Evolutionary conservation across 1,139 yeast species (phyloP), one percentile per base, ranked within the genome.

Genomic region (Zygoascus hellenicus): DNA sequence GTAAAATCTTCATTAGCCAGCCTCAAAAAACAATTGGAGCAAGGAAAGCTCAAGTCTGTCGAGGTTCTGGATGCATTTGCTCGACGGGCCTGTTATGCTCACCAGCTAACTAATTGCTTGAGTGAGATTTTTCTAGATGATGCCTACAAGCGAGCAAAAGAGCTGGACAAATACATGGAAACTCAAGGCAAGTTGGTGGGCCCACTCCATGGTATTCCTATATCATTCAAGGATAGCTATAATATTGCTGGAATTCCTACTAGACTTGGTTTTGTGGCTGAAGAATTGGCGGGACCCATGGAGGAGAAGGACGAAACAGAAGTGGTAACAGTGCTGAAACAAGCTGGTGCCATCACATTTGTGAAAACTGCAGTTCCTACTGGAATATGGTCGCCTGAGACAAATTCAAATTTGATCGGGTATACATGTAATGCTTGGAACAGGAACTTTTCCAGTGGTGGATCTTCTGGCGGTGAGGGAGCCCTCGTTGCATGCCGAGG

Each of bases 381-480:
- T 56, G 76, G 80, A 0, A 76, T 78, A 67, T 73, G 78, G 71
- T 69, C 71, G 22, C 65, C 71, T 9, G 82, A 78, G 53, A 71
- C 81, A 0, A 58, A 54, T 9, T 70, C 74, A 19, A 70, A 74
- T 45, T 54, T 75, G 2, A 68, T 66, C 54, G 85, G 85, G 0
- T 56, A 63, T 26, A 77, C 83, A 0, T 46, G 54, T 31, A 79
- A 77, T 55, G 70, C 80, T 1, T 58, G 64, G 48, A 76, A 78
- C 54, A 64, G 68, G 22, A 55, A 56, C 1, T 63, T 78, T 29
- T 64, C 78, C 1, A 60, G 74, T 14, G 84, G 84, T 30, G 85
- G 85, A 1, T 74, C 80, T 3, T 72, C 80, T 9, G 83, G 83
- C 7, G 86, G 86, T 40, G 85, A 78, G 58, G 83, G 78, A 10